Conservation (phyloP, 495 filamentous ascomycete species). For the Neurospora sp. region DNA sequence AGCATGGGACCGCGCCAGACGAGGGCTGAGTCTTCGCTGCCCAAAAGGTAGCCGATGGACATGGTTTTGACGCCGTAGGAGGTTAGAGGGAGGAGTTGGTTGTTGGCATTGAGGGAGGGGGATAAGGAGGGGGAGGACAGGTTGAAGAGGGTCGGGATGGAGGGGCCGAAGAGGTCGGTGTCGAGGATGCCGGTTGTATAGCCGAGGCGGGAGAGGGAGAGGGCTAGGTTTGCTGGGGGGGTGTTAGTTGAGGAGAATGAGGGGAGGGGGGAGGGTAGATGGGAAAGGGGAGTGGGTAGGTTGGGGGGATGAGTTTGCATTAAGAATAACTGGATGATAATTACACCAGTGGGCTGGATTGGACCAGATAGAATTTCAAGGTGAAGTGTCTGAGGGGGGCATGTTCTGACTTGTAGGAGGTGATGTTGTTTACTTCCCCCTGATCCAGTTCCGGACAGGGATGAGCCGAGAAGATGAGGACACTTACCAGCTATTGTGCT, state of each 20-base stretch:
- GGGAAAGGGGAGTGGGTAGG: too few relatives aligned
- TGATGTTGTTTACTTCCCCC: background rate
- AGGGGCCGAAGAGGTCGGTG: conserved; percentile 93
- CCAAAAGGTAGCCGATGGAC: conserved; percentile 93
- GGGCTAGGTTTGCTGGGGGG: conserved; percentile 65
- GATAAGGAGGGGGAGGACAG: conserved; percentile 47
- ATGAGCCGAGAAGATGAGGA: background rate
- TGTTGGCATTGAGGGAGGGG: conserved; percentile 56
- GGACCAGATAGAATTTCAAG: too few relatives aligned
- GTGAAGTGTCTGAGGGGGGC: too few relatives aligned
- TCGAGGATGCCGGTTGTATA: conserved; percentile 81
- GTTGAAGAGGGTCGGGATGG: conserved; percentile 82
- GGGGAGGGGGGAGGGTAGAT: too few relatives aligned
- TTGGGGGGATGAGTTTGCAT: too few relatives aligned
- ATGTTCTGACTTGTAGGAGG: too few relatives aligned
- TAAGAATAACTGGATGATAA: background rate
- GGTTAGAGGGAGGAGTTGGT: conserved; percentile 77
- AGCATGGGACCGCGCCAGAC: conserved; percentile 97
- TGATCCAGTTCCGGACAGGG: background rate
- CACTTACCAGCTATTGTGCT: conserved; percentile 72
- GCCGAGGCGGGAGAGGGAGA: conserved; percentile 72
- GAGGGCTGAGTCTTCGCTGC: conserved; percentile 61
- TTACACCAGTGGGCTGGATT: too few relatives aligned
- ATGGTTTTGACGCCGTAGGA: conserved; percentile 96
- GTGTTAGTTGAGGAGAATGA: background rate